phyloP scores from a whole-genome alignment of 805 yeast species.

The Nakazawaea ishiwadae region DNA sequence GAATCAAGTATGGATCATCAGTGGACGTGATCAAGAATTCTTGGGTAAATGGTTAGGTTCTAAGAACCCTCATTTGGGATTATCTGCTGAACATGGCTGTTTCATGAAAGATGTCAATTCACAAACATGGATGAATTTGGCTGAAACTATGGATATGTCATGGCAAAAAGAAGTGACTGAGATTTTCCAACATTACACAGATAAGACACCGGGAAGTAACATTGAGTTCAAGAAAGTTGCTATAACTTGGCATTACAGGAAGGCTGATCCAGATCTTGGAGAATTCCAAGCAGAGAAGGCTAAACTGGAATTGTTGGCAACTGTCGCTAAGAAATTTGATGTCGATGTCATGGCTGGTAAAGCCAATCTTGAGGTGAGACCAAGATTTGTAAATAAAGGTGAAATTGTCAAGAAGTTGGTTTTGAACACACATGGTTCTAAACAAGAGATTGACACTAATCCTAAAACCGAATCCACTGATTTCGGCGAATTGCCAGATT shows the following conservation, averaged over 20 bases:
- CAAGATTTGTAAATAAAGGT: slow-evolving; percentile 91
- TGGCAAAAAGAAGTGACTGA: slow-evolving; percentile 87
- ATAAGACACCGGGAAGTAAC: slow-evolving; percentile 84
- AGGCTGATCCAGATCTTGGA: slow-evolving; percentile 93
- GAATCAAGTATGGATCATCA: slow-evolving; percentile 90
- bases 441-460: slow-evolving; percentile 31
- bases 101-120: slow-evolving; percentile 74
- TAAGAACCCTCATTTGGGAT: slow-evolving; percentile 57
- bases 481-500: slow-evolving; percentile 62
- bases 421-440: slow-evolving; percentile 53
- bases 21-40: slow-evolving; percentile 92
- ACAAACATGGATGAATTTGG: slow-evolving; percentile 75
- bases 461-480: slow-evolving; percentile 12
- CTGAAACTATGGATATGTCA: slow-evolving; percentile 81
- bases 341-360: slow-evolving; percentile 97
- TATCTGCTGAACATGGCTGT: slow-evolving; percentile 97
- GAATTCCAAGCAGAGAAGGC: slow-evolving; percentile 77
- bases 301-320: slow-evolving; percentile 53
- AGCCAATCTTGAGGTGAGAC: slow-evolving; percentile 97
- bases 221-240: slow-evolving; percentile 91
- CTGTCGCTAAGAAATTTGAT: slow-evolving; percentile 63
- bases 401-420: slow-evolving; percentile 86
- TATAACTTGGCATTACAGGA: slow-evolving; percentile 95
- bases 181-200: slow-evolving; percentile 71
- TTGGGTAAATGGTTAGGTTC: slow-evolving; percentile 85